Conservation (phyloP, 2,329 filamentous ascomycete genomes). For the Cladophialophora chaetospira region DNA sequence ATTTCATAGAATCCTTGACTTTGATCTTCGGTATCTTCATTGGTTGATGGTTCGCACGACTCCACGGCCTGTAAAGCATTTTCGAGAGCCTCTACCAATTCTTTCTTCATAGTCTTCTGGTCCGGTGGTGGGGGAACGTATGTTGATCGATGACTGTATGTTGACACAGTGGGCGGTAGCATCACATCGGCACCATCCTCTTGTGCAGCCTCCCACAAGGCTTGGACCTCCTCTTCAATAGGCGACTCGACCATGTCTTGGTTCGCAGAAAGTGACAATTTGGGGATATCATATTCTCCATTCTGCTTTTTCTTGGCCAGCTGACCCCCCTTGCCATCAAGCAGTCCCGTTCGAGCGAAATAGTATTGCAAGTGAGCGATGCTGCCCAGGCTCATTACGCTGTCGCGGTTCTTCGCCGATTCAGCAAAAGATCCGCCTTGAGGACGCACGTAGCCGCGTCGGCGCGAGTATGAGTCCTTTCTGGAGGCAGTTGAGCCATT, state of each 20-base stretch:
- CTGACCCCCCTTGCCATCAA: slow-evolving; percentile 91
- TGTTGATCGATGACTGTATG: slow-evolving; percentile 83
- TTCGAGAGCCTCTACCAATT: slow-evolving; percentile 67
- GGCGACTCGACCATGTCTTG: slow-evolving; percentile 52
- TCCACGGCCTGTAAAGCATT: slow-evolving; percentile 69
- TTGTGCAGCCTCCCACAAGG: slow-evolving; percentile 51
- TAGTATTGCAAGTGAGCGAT: slow-evolving; percentile 98
- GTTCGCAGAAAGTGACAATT: slow-evolving; percentile 42
- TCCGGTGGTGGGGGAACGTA: slow-evolving; percentile 82
- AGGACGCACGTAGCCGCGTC: slow-evolving; percentile 84
- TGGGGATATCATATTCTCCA: slow-evolving; percentile 43
- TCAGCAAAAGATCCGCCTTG: slow-evolving; percentile 86
- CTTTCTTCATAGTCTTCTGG: slow-evolving; percentile 72
- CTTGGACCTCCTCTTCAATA: slow-evolving; percentile 52
- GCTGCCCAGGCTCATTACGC: slow-evolving; percentile 92
- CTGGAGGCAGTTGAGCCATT: slow-evolving; percentile 46
- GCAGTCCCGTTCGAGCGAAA: slow-evolving; percentile 87
- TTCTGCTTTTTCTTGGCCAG: slow-evolving; percentile 69
- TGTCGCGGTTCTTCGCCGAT: slow-evolving; percentile 86
- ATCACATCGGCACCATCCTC: slow-evolving; percentile 72
- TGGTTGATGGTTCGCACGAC: slow-evolving; percentile 35
- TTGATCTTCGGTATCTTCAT: slow-evolving; percentile 45
- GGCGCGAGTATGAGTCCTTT: slow-evolving; percentile 45
- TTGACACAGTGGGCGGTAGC: slow-evolving; percentile 95
- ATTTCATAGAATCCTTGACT: slow-evolving; percentile 77